Percentiles rank a stretch among this genome's conserved stretches.
These are phyloP conservation scores for Amauroascus niger DNA, from an alignment of 2,329 filamentous ascomycete species.

Conservation along the genomic window DNA sequence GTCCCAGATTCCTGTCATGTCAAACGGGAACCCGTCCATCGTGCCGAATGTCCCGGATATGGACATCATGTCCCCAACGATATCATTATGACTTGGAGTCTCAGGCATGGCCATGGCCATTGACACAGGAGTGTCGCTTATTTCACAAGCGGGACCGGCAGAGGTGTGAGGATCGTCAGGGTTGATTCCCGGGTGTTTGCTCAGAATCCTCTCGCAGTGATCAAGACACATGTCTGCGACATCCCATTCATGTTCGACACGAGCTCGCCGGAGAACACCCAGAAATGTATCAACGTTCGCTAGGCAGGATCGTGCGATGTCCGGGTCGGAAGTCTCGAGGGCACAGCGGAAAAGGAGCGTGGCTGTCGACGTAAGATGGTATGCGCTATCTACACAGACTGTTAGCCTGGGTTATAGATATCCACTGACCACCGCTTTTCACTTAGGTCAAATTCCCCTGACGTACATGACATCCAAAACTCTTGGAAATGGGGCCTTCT, in stretches of 20 bases:
- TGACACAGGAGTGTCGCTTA: constrained; percentile 19
- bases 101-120: constrained; percentile 35
- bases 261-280: constrained; percentile 39
- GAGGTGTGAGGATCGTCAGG: constrained; percentile 13
- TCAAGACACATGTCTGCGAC: constrained; percentile 47
- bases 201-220: constrained; percentile 39
- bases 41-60: constrained; percentile 39
- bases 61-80: constrained; percentile 40
- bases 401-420: not conserved
- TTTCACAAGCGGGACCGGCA: not conserved
- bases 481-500: constrained; percentile 41
- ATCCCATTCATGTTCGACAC: constrained; percentile 46
- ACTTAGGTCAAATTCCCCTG: too few species aligned
- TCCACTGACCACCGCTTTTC: not conserved
- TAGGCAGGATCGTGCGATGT: constrained; percentile 39
- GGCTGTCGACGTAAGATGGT: constrained; percentile 46
- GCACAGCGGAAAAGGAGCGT: constrained; percentile 45
- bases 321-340: constrained; percentile 42
- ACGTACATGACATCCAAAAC: constrained; percentile 44
- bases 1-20: constrained; percentile 41
- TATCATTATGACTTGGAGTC: constrained; percentile 38
- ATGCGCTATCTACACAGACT: constrained; percentile 36
- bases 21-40: constrained; percentile 39
- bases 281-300: constrained; percentile 41
- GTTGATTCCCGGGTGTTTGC: constrained; percentile 29